Base-by-base conservation (phyloP, 1,139 yeast genomes). In the Ashbya aceris region DNA sequence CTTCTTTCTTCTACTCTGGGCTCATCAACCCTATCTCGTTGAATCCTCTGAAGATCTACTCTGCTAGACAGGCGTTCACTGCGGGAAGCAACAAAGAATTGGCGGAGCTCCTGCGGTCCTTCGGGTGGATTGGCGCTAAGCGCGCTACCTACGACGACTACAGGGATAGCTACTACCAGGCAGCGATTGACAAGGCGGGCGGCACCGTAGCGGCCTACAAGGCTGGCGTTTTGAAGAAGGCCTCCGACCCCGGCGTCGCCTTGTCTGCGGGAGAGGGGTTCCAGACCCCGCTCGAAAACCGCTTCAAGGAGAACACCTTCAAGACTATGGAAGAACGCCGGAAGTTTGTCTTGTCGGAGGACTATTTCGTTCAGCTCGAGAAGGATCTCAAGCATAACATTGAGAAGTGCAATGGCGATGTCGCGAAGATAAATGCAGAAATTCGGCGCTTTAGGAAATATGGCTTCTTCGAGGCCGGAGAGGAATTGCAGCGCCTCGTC, bases 51-150 rank as follows among this genome's bases (percentile, higher is more conserved):
- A 53, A 43, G 36, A 38, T 58, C 14, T 50, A 50, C 40, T 50
- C 47, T 17, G 51, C 57, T 33, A 59, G 60, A 42, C 45, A 49
- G 17, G 36, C 52, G 8, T 60, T 51, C 33, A 33, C 52, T 31
- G 46, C 65, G 41, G 57, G 53, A 36, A 56, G 56, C 7, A 56
- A 52, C 36, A 56, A 55, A 4, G 44, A 56, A 30, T 60, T 64
- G 38, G 67, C 66, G 46, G 86, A 83, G 17, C 71, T 73, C 50
- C 73, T 91, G 53, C 57, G 79, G 38, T 65, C 65, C 8, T 68
- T 87, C 53, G 97, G 97, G 37, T 91, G 97, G 97, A 86, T 96
- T 17, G 95, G 96, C 41, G 74, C 93, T 20, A 82, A 79, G 62
- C 79, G 79, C 55, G 83, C 82, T 12, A 72, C 81, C 17, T 68